Evolutionary conservation across 306 rosid species (phyloP), one percentile per base, ranked within the genome.

Genomic region (Vigna angularis): DNA sequence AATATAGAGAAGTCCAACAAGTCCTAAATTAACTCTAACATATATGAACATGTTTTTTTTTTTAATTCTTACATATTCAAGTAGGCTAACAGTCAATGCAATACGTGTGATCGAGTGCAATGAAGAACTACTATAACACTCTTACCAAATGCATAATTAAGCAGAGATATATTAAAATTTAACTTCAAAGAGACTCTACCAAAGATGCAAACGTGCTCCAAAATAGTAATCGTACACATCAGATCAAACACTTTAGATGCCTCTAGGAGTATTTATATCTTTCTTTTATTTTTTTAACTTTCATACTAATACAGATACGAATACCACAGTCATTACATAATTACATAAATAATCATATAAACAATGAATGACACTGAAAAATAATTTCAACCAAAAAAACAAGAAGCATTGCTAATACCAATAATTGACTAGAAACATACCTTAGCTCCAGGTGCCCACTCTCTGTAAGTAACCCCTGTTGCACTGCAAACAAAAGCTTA

Each of bases 361-460:
- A 20, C 32, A 36, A 34, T 15, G 44, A 65, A 42, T 16, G 28
- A 44, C 24, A 66, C 62, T 50, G 28, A 28, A n/a, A 51, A 70
- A 38, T 42, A 58, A 66, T 38, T 57, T 76, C 70, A 68, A 44
- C 61, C 61, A 5, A 57, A 51, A 26, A 72, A 42, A 48, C 14
- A 24, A 78, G 49, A 74, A 55, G 18, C 45, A 10, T 16, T 9
- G 57, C 34, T 51, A 38, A 45, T 66, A 72, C 55, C 47, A 70
- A 73, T 7, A 70, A 59, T 28, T 66, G 57, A 70, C 70, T 82
- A 85, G 72, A 64, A 70, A 44, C 28, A 18, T 86, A 95, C 98
- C 98, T 81, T 91, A 68, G 98, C 98, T 77, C 89, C 98, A 57
- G 98, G 98, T 36, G 98, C 98, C 98, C 98, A 95, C 84, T 95